phyloP scores from a whole-genome alignment of 805 yeast species.

The Blastobotrys muscicola region DNA sequence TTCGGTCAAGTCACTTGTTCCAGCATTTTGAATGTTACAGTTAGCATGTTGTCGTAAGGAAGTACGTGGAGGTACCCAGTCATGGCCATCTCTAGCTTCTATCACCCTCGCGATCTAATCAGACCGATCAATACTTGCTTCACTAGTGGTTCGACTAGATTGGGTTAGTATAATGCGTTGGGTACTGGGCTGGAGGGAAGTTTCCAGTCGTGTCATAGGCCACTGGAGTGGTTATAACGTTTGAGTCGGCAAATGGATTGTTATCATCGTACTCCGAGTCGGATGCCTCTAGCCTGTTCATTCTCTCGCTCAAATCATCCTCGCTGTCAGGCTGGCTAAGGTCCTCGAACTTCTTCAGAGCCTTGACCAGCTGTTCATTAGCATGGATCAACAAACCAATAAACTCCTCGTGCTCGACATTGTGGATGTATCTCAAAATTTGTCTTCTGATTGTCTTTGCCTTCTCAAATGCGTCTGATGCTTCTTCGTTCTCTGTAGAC shows the following conservation, averaged over 20 bases:
- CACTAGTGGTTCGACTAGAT: too few species aligned
- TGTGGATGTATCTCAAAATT: slow-evolving; percentile 72
- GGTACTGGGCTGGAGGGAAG: too few species aligned
- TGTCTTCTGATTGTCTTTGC: slow-evolving; percentile 69
- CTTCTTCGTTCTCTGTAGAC: slow-evolving; percentile 55
- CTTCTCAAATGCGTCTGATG: slow-evolving; percentile 59
- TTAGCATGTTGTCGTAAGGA: too few species aligned
- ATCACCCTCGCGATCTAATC: too few species aligned
- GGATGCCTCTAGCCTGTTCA: slow-evolving; percentile 7
- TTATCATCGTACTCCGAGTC: slow-evolving; percentile 23
- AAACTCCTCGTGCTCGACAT: slow-evolving; percentile 74
- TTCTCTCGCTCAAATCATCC: slow-evolving; percentile 11
- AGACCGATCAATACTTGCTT: too few species aligned
- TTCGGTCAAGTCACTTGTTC: too few species aligned
- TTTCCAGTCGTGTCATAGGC: too few species aligned
- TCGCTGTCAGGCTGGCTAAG: slow-evolving; percentile 36
- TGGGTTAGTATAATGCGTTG: too few species aligned
- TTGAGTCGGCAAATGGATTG: slow-evolving; percentile 48
- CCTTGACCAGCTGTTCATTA: slow-evolving; percentile 77
- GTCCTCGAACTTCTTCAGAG: slow-evolving; percentile 60
- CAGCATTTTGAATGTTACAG: too few species aligned
- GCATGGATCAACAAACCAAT: slow-evolving; percentile 83
- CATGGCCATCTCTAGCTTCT: too few species aligned
- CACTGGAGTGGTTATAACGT: slow-evolving; percentile 20
- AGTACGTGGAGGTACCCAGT: too few species aligned